Conservation (phyloP, 1,139 yeast genomes). For the Pichia sp. region DNA sequence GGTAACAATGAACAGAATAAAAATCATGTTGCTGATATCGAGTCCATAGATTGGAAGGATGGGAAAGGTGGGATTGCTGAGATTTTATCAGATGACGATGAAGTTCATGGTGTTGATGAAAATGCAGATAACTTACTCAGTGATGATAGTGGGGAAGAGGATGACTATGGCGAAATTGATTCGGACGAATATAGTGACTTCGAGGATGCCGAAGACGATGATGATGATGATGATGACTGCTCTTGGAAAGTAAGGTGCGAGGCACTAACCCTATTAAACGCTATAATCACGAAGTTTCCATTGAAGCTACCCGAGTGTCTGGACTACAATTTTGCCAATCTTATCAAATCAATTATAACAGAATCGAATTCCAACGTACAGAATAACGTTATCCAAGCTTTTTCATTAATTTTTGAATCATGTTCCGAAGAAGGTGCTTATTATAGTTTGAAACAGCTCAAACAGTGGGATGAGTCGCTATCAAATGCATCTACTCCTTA, state of each 20-base stretch:
- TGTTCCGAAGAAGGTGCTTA: conserved; percentile 24
- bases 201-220: too few relatives aligned
- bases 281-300: conserved; percentile 33
- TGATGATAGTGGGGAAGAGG: conserved; percentile 34
- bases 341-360: conserved; percentile 26
- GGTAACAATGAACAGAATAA: conserved; percentile 30
- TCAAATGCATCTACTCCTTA: too few relatives aligned
- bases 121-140: too few relatives aligned
- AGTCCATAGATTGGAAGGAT: too few relatives aligned
- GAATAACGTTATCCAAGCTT: conserved; percentile 31
- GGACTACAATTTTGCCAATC: conserved; percentile 20
- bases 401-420: conserved; percentile 28
- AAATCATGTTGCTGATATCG: conserved; percentile 30
- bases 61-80: too few relatives aligned
- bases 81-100: too few relatives aligned
- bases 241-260: conserved; percentile 59
- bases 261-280: conserved; percentile 3
- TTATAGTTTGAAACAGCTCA: conserved; percentile 25
- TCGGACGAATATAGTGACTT: too few relatives aligned
- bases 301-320: conserved; percentile 23
- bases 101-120: too few relatives aligned
- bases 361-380: conserved; percentile 39
- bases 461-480: conserved; percentile 25
- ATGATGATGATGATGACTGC: conserved; percentile 43
- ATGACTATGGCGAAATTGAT: conserved; percentile 31